Base-by-base conservation (phyloP, 352 stramenopile species). In the Pythium folliculosum region DNA sequence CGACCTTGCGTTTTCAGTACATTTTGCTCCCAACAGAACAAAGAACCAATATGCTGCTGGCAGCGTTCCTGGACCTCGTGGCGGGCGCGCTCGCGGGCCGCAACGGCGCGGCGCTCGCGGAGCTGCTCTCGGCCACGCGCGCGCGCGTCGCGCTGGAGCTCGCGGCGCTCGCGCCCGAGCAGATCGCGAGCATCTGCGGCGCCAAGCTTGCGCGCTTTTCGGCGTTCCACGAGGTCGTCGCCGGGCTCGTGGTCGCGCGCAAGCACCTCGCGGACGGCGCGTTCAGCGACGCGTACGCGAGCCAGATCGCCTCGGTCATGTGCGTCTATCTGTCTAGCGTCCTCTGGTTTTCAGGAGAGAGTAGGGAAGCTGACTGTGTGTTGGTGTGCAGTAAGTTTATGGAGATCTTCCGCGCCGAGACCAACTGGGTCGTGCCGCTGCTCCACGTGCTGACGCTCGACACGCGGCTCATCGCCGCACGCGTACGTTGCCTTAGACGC, bases 391-490 rank as follows among this genome's bases (percentile, higher is more conserved):
- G 83, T 51, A 94, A 95, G 62, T 93, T 95, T 47, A 93, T 95
- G 81, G 86, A 93, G 71, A 72, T 95, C 40, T 93, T 94, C 70
- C 75, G 86, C 16, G 83, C 77, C 43, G 84, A 94, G 73, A 92
- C 82, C 51, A 94, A 92, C 71, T 95, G 88, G 88, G 79, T 95
- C 59, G 81, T 93, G 67, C 86, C 88, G 16, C 85, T 94, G 60
- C 73, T 95, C 44, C 86, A 95, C 60, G 84, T 85, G 27, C 63
- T 95, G 35, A 90, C 89, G 53, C 77, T 92, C 56, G 88, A 95
- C 64, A 92, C 86, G 50, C 81, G 88, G 10, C 73, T 94, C 47
- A 71, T 95, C 50, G 88, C 88, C 47, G 62, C 78, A 0, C 76
- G 75, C 57, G 84, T 88, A 60, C 68, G 76, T 72, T 5, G 27